A percentile compares a stretch with the other conserved stretches of the same genome.
Conservation (phyloP, 2,329 filamentous ascomycete species). For the Diaporthe sp. region DNA sequence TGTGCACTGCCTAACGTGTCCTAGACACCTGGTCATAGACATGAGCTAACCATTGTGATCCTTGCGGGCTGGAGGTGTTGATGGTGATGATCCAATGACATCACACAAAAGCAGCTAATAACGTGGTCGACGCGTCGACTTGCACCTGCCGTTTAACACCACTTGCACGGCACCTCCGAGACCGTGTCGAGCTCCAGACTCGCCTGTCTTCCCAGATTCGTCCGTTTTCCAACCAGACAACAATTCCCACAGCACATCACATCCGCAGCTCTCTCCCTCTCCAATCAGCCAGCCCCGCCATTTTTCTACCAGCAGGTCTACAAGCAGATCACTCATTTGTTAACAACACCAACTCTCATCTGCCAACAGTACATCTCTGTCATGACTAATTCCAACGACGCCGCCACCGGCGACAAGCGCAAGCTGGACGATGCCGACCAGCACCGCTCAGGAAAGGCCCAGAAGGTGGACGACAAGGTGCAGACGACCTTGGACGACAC, state of each 20-base stretch:
- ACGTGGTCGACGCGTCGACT: constrained; percentile 11
- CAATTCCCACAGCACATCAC: background rate
- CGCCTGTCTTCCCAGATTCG: too few relatives aligned
- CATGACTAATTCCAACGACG: background rate
- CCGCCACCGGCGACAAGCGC: constrained; percentile 37
- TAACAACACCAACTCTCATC: background rate
- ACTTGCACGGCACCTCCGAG: background rate
- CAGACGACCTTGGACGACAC: constrained; percentile 38
- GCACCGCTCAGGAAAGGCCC: constrained; percentile 30
- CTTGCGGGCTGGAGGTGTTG: background rate
- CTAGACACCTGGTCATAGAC: background rate
- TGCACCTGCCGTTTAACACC: background rate
- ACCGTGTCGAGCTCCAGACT: background rate
- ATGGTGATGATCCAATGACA: constrained; percentile 31
- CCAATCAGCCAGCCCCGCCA: too few relatives aligned
- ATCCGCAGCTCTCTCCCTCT: too few relatives aligned
- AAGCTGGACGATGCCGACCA: constrained; percentile 12
- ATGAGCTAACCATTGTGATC: background rate
- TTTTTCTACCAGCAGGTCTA: background rate
- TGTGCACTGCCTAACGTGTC: background rate
- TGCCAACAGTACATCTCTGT: background rate
- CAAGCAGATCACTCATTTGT: background rate
- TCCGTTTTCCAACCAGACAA: background rate
- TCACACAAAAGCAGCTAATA: constrained; percentile 9
- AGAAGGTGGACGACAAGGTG: constrained; percentile 35